A percentile compares a stretch with the other conserved stretches of the same genome.
Conservation (phyloP, 306 rosid species). For the Aeschynomene evenia region DNA sequence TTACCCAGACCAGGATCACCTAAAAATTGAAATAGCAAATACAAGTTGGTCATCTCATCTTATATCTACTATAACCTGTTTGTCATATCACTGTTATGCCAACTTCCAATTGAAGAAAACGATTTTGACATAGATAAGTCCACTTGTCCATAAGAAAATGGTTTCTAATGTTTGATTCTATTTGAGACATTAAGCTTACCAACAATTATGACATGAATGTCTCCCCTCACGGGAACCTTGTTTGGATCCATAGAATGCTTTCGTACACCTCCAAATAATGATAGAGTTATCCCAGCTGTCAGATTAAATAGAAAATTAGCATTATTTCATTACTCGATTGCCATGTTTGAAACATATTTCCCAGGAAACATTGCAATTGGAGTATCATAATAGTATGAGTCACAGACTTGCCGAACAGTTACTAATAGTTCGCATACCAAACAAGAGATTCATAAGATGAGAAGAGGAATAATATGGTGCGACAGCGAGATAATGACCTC, state of each 20-base stretch:
- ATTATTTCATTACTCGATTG: slow-evolving; percentile 11
- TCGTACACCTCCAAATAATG: slow-evolving; percentile 86
- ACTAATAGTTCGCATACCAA: slow-evolving; percentile 12
- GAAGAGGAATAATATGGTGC: background rate
- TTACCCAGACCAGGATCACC: slow-evolving; percentile 98
- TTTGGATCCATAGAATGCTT: slow-evolving; percentile 85
- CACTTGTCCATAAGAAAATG: slow-evolving; percentile 8
- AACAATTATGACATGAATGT: slow-evolving; percentile 86
- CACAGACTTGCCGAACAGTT: slow-evolving; percentile 14
- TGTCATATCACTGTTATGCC: background rate
- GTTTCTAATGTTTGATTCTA: slow-evolving; percentile 23
- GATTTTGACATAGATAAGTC: slow-evolving; percentile 19
- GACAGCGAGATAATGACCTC: slow-evolving; percentile 9
- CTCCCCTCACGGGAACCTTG: slow-evolving; percentile 98
- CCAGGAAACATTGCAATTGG: slow-evolving; percentile 5
- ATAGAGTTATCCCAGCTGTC: slow-evolving; percentile 82
- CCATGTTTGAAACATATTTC: slow-evolving; percentile 15
- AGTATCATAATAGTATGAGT: background rate
- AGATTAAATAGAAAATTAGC: slow-evolving; percentile 31
- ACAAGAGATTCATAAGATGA: slow-evolving; percentile 3
- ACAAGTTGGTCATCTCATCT: slow-evolving; percentile 25
- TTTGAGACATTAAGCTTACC: slow-evolving; percentile 56
- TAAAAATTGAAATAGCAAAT: slow-evolving; percentile 38
- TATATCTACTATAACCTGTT: background rate
- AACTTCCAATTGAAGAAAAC: slow-evolving; percentile 16